These are phyloP conservation scores for Hydrangea macrophylla DNA, from an alignment of 148 eudicot genomes.

Conservation along the genomic window DNA sequence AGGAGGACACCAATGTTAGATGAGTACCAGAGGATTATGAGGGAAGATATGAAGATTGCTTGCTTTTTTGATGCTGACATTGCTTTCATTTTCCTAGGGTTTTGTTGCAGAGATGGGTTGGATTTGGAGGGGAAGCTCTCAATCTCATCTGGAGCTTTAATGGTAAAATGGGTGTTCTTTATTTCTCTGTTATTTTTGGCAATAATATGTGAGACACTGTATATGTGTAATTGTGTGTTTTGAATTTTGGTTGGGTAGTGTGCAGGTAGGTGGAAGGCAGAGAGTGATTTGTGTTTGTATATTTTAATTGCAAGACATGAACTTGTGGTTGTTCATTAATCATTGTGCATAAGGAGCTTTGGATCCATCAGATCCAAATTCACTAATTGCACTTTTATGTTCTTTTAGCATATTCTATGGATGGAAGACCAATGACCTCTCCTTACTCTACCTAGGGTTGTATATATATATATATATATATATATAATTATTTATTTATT, in stretches of 20 bases:
- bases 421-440: too few species aligned
- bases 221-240: too few species aligned
- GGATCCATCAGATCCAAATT: not conserved
- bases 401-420: too few species aligned
- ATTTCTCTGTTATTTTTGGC: not conserved
- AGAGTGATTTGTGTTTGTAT: not conserved
- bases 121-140: constrained; percentile 17
- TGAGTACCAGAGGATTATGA: constrained; percentile 80
- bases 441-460: too few species aligned
- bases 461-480: not conserved
- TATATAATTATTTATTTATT: not conserved
- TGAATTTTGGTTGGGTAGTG: constrained; percentile 7
- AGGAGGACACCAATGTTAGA: constrained; percentile 92
- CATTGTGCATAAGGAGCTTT: not conserved
- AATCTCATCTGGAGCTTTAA: constrained; percentile 25
- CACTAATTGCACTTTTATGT: too few species aligned
- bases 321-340: not conserved
- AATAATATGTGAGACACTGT: not conserved
- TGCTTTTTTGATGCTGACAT: constrained; percentile 34
- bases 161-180: constrained; percentile 8
- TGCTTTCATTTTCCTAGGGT: constrained; percentile 7
- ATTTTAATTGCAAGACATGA: not conserved
- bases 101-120: constrained; percentile 7
- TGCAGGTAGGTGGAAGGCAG: not conserved
- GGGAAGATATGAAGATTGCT: constrained; percentile 49